Conservation (phyloP, 805 yeast species). For the Lachancea mirantina region DNA sequence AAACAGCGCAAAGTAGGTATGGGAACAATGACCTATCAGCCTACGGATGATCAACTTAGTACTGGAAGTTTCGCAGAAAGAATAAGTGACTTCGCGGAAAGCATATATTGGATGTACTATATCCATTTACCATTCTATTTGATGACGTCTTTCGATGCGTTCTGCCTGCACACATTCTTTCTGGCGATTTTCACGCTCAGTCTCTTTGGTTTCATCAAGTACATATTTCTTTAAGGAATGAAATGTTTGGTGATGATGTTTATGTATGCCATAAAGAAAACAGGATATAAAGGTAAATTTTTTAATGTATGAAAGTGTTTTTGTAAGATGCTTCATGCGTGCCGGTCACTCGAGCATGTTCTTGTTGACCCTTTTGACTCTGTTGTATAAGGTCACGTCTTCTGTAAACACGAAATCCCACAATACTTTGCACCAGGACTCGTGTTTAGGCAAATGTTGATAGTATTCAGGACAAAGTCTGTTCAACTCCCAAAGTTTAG, state of each 20-base stretch:
- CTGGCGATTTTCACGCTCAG: constrained; percentile 33
- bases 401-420: constrained; percentile 63
- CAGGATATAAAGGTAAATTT: not conserved
- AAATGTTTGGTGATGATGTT: not conserved
- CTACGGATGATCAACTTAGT: constrained; percentile 26
- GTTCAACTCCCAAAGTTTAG: constrained; percentile 58
- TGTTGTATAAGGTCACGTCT: constrained; percentile 64
- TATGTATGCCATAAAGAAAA: not conserved
- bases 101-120: constrained; percentile 39
- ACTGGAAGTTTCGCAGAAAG: constrained; percentile 20
- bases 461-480: constrained; percentile 73
- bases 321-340: not conserved
- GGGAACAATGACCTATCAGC: constrained; percentile 26
- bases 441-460: constrained; percentile 67
- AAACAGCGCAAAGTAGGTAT: constrained; percentile 6
- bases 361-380: constrained; percentile 57
- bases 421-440: constrained; percentile 73
- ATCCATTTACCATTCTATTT: constrained; percentile 39
- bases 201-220: constrained; percentile 34
- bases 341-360: constrained; percentile 2
- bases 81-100: constrained; percentile 26
- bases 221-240: constrained; percentile 20
- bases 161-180: constrained; percentile 34
- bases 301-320: not conserved
- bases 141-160: constrained; percentile 38